Conservation (phyloP, 768 basidiomycete species). For the Tremella yokohamensis region DNA sequence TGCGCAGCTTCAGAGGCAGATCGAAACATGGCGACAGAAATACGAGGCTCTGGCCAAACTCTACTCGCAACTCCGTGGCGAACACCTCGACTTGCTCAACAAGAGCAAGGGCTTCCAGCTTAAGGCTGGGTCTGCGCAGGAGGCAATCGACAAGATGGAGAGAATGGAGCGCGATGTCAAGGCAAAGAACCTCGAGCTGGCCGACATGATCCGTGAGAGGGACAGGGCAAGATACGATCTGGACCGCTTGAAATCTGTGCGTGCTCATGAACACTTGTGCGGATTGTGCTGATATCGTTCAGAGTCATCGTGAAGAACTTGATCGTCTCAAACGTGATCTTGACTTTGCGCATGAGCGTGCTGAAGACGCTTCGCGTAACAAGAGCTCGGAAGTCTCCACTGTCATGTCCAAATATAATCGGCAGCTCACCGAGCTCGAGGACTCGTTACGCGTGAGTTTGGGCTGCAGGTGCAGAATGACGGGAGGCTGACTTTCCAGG, state of each 20-base stretch:
- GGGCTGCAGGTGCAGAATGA: not conserved
- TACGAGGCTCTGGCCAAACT: constrained; percentile 98
- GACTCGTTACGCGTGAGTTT: constrained; percentile 76
- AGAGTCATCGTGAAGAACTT: constrained; percentile 88
- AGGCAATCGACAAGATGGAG: constrained; percentile 97
- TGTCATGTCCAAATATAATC: constrained; percentile 87
- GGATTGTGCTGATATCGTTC: constrained; percentile 5
- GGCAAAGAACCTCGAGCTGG: constrained; percentile 95
- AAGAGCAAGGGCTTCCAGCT: constrained; percentile 97
- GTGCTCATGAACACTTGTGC: constrained; percentile 15
- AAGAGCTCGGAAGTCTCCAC: constrained; percentile 89
- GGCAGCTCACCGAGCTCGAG: constrained; percentile 93
- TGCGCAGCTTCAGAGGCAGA: constrained; percentile 92
- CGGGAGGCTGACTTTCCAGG: constrained; percentile 54
- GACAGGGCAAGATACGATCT: constrained; percentile 93
- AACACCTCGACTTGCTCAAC: constrained; percentile 93
- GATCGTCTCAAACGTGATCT: constrained; percentile 89
- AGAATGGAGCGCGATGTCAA: constrained; percentile 97
- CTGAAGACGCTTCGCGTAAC: constrained; percentile 82
- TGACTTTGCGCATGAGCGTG: constrained; percentile 93
- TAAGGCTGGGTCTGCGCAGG: constrained; percentile 96
- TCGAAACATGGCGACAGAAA: constrained; percentile 94
- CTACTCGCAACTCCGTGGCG: constrained; percentile 94
- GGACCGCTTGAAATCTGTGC: constrained; percentile 77
- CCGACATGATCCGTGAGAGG: constrained; percentile 97